Evolutionary conservation across 805 yeast species (phyloP).

Genomic region (Ogataea allantospora): DNA sequence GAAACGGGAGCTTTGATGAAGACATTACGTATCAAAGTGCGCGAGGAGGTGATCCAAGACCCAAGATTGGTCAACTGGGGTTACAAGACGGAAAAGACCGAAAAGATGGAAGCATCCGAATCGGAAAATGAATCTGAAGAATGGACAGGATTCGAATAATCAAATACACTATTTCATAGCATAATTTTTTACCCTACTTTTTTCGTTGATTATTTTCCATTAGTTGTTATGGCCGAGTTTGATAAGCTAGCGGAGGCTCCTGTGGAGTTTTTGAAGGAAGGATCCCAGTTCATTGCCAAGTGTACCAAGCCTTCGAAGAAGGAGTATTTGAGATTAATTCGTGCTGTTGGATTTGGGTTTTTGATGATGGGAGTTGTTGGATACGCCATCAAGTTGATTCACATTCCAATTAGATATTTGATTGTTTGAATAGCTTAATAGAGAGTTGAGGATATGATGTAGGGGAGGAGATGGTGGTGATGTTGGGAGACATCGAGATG

Average conservation of each 20-base stretch:
- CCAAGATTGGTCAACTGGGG: slow-evolving; percentile 66
- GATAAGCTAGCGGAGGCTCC: slow-evolving; percentile 86
- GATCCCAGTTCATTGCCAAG: slow-evolving; percentile 80
- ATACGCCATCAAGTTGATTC: slow-evolving; percentile 88
- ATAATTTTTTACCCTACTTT: slow-evolving; percentile 14
- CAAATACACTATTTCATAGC: slow-evolving; percentile 8
- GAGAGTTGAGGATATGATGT: no score
- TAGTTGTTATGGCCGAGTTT: slow-evolving; percentile 37
- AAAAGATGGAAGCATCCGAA: slow-evolving; percentile 31
- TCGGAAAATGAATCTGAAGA: slow-evolving; percentile 23
- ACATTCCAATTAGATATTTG: slow-evolving; percentile 94
- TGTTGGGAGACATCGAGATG: no score
- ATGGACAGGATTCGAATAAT: slow-evolving; percentile 33
- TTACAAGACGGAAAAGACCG: slow-evolving; percentile 33
- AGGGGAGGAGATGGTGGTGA: no score
- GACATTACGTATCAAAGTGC: slow-evolving; percentile 62
- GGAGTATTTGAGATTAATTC: slow-evolving; percentile 84
- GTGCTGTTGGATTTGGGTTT: slow-evolving; percentile 97
- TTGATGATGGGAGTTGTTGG: slow-evolving; percentile 98
- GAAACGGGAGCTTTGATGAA: slow-evolving; percentile 50
- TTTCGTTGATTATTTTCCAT: slow-evolving; percentile 11
- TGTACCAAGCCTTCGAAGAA: slow-evolving; percentile 91
- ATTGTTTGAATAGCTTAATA: slow-evolving; percentile 56
- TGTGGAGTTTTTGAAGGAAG: slow-evolving; percentile 87
- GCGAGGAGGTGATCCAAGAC: slow-evolving; percentile 66